Base-by-base conservation (phyloP, 768 basidiomycete genomes). In the Cytidiella melzeri region DNA sequence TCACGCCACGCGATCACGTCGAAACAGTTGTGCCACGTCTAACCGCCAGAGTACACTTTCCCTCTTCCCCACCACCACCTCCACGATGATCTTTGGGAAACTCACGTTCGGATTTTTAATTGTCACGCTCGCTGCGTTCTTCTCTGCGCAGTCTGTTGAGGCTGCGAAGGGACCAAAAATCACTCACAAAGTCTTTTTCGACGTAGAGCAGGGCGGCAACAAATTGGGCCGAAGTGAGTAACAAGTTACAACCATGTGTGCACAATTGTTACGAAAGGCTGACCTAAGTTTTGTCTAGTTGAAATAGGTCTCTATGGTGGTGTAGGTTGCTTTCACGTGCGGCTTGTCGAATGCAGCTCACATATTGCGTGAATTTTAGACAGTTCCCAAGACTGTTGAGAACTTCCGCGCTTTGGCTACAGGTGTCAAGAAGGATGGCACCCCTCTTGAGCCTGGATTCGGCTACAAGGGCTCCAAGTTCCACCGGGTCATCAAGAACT, bases 401-500 rank as follows among this genome's bases (percentile, higher is more conserved):
- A 98, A 98, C 79, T 98, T 98, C 82, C 86, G 92, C 50, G 91
- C 92, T 42, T 77, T 99, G 57, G 73, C 89, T 11, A 90, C 92
- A 30, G 90, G 94, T 50, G 73, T 81, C 59, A 80, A 77, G 58
- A 90, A 86, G 71, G 81, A 87, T 50, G 89, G 88, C 52, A 75
- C 75, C 1, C 64, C 70, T 26, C 61, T 75, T 47, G 79, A 81
- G 15, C 79, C 87, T 42, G 92, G 84, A 15, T 95, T 76, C 62
- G 93, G 94, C 9, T 99, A 92, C 79, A 87, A 95, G 69, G 93
- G 91, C 39, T 93, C 92, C 52, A 84, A 84, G 58, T 99, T 99
- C 82, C 95, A 99, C 71, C 87, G 94, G 64, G 81, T 97, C 53
- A 95, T 96, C 66, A 89, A 91, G 69, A 73, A 87, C 60, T 95